A percentile compares a stretch with the other conserved stretches of the same genome.
Evolutionary conservation across 768 basidiomycete genomes (phyloP).

Genomic region (Phlebiopsis flavidoalba): DNA sequence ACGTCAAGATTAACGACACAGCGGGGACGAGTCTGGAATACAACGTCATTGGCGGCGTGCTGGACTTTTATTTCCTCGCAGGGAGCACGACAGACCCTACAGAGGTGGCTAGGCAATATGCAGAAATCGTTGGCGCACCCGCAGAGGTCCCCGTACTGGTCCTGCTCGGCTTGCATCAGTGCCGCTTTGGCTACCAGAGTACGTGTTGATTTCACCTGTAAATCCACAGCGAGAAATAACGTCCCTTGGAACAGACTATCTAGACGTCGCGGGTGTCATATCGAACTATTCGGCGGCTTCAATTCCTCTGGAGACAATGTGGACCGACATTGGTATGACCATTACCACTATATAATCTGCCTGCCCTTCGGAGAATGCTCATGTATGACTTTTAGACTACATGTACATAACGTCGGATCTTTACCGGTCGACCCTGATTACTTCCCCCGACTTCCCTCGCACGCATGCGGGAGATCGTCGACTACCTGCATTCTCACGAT

Average conservation of each 20-base stretch:
- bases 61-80: conserved; percentile 77
- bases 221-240: background rate
- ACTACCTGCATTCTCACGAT: conserved; percentile 51
- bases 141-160: conserved; percentile 68
- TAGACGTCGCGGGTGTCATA: conserved; percentile 59
- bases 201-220: conserved; percentile 9
- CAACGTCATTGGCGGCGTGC: conserved; percentile 69
- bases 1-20: conserved; percentile 56
- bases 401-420: conserved; percentile 64
- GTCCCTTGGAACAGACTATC: conserved; percentile 39
- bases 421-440: conserved; percentile 65
- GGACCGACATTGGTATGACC: conserved; percentile 63
- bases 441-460: conserved; percentile 59
- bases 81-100: conserved; percentile 56
- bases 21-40: conserved; percentile 53
- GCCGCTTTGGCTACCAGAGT: conserved; percentile 66
- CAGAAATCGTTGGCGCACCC: conserved; percentile 57
- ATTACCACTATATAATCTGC: background rate
- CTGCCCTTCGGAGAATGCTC: background rate
- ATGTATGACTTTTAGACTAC: conserved; percentile 43
- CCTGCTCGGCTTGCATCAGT: conserved; percentile 70
- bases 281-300: conserved; percentile 52
- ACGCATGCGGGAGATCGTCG: conserved; percentile 62
- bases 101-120: conserved; percentile 63
- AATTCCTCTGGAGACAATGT: conserved; percentile 75